A percentile compares a stretch with the other conserved stretches of the same genome.
phyloP scores from a whole-genome alignment of 2,329 filamentous ascomycete genomes.

The Alternaria viburni region DNA sequence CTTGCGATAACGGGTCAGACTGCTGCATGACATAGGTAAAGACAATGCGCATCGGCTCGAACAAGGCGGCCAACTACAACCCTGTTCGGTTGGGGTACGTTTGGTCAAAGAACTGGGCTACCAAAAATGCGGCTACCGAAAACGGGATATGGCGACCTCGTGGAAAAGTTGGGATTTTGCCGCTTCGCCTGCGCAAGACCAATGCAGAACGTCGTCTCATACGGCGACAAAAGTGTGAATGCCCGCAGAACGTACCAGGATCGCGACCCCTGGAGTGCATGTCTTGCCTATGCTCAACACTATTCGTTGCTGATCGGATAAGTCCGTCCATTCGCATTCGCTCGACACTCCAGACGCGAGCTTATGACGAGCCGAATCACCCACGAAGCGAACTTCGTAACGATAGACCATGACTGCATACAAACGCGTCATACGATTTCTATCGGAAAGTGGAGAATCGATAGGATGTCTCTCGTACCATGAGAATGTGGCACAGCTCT shows the following conservation, averaged over 20 bases:
- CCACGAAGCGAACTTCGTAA: not conserved
- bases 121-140: not conserved
- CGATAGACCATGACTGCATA: not conserved
- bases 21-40: constrained; percentile 7
- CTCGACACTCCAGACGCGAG: not conserved
- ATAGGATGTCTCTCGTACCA: not conserved
- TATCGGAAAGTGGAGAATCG: not conserved
- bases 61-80: not conserved
- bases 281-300: not conserved
- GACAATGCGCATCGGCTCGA: constrained; percentile 1
- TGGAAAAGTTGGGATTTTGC: not conserved
- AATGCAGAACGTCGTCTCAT: not conserved
- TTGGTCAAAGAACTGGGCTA: not conserved
- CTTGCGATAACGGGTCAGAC: constrained; percentile 12
- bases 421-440: not conserved
- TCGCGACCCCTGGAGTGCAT: not conserved
- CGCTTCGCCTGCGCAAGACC: not conserved
- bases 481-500: not conserved
- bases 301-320: constrained; percentile 2
- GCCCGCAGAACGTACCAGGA: not conserved
- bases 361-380: not conserved
- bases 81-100: constrained; percentile 4
- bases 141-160: not conserved
- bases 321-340: not conserved
- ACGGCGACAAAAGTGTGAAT: not conserved